These are phyloP conservation scores for Dothidotthia symphoricarpi DNA, from an alignment of 2,329 filamentous ascomycete genomes.

Conservation along the genomic window DNA sequence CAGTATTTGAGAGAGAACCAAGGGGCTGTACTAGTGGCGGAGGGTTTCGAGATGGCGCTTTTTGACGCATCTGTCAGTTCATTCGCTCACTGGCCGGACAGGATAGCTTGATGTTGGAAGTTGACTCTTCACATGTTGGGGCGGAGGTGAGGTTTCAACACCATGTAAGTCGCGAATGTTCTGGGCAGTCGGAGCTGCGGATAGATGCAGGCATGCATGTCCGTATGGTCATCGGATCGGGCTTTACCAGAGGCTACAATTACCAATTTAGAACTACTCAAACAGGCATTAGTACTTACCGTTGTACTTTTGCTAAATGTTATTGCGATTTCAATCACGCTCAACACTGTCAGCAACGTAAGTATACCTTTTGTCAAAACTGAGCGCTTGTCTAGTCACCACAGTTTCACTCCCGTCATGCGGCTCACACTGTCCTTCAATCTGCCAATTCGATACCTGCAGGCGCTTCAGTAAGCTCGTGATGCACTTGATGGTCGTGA, in stretches of 20 bases:
- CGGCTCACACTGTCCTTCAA: background rate
- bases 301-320: background rate
- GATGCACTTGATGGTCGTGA: slow-evolving; percentile 16
- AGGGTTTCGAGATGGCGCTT: slow-evolving; percentile 41
- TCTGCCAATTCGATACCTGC: too few species aligned
- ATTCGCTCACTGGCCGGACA: slow-evolving; percentile 25
- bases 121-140: slow-evolving; percentile 28
- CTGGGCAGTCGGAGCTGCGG: slow-evolving; percentile 31
- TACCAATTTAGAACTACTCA: slow-evolving; percentile 1
- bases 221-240: too few species aligned
- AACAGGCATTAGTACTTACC: slow-evolving; percentile 10
- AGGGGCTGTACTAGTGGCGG: slow-evolving; percentile 31
- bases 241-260: too few species aligned
- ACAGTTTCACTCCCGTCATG: slow-evolving; percentile 30
- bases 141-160: slow-evolving; percentile 38
- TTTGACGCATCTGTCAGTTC: slow-evolving; percentile 39
- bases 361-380: slow-evolving; percentile 9
- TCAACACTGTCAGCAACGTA: slow-evolving; percentile 3
- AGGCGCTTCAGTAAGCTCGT: background rate
- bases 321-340: background rate
- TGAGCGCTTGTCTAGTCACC: slow-evolving; percentile 20
- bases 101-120: slow-evolving; percentile 33
- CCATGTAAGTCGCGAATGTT: slow-evolving; percentile 30
- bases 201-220: slow-evolving; percentile 15
- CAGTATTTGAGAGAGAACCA: slow-evolving; percentile 42